phyloP scores from a whole-genome alignment of 2,329 filamentous ascomycete genomes.

The Xylariaceae sp. region DNA sequence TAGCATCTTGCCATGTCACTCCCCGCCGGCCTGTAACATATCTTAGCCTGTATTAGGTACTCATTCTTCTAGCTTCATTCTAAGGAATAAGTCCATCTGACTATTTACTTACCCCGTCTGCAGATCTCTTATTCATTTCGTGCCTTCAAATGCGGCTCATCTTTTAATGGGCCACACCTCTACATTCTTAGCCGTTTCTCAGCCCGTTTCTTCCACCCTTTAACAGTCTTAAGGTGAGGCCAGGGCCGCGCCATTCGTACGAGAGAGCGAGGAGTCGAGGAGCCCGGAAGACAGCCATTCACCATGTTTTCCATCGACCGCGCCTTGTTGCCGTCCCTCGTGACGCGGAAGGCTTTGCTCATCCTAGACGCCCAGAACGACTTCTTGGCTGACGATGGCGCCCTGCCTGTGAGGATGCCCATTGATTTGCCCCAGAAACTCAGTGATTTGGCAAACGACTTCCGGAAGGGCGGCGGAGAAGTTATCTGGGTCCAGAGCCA shows the following conservation, averaged over 20 bases:
- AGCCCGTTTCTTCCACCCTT: neutral
- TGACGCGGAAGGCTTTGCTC: slow-evolving; percentile 65
- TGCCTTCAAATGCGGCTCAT: neutral
- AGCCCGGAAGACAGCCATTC: neutral
- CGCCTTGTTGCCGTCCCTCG: slow-evolving; percentile 50
- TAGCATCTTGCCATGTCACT: neutral
- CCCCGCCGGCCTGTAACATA: neutral
- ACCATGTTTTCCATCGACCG: slow-evolving; percentile 54
- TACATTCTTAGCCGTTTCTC: neutral
- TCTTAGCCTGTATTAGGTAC: neutral
- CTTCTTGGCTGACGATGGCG: slow-evolving; percentile 65
- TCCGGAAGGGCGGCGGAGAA: slow-evolving; percentile 63
- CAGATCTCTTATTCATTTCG: neutral
- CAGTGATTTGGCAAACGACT: slow-evolving; percentile 60
- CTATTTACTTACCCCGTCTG: neutral
- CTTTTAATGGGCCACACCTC: neutral
- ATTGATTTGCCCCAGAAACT: slow-evolving; percentile 63
- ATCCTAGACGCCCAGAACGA: slow-evolving; percentile 88
- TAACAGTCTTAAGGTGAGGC: neutral
- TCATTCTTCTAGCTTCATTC: neutral
- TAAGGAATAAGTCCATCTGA: neutral
- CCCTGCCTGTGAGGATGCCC: slow-evolving; percentile 59
- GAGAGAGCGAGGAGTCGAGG: neutral
- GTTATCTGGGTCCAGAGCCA: slow-evolving; percentile 82
- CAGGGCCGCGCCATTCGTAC: slow-evolving; percentile 10